Conservation (phyloP, 345 rosid genomes). For the Eucalyptus melliodora region DNA sequence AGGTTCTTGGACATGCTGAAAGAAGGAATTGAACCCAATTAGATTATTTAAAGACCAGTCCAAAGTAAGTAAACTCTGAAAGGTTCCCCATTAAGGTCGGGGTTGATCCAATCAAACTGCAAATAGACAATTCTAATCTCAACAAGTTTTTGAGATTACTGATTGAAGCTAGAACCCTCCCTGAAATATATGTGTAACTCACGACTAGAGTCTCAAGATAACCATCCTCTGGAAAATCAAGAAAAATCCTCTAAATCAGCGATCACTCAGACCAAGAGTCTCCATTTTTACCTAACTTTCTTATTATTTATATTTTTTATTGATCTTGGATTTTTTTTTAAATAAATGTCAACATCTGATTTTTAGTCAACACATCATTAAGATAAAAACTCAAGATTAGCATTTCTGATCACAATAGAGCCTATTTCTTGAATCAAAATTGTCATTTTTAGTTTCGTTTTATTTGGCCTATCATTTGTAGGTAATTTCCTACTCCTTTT, state of each 20-base stretch:
- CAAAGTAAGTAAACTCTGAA: constrained; percentile 3
- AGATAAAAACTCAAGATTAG: too few species aligned
- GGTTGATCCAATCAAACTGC: constrained; percentile 13
- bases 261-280: too few species aligned
- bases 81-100: constrained; percentile 8
- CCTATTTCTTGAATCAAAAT: too few species aligned
- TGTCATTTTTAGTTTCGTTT: too few species aligned
- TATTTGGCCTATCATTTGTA: too few species aligned
- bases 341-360: too few species aligned
- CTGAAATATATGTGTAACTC: constrained; percentile 1
- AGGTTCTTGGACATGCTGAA: not conserved
- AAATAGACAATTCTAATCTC: not conserved
- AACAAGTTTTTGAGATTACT: not conserved
- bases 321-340: not conserved
- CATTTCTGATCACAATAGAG: fast-evolving
- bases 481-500: too few species aligned
- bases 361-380: too few species aligned
- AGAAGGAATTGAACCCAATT: constrained; percentile 16
- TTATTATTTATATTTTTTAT: too few species aligned
- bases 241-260: not conserved
- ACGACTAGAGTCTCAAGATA: constrained; percentile 9
- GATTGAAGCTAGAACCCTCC: constrained; percentile 17
- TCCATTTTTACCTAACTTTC: not conserved
- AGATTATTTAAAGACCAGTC: constrained; percentile 17
- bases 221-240: too few species aligned